These are phyloP conservation scores for Ceratobasidium sp. DNA, from an alignment of 1,284 basidiomycete species.

Conservation along the genomic window DNA sequence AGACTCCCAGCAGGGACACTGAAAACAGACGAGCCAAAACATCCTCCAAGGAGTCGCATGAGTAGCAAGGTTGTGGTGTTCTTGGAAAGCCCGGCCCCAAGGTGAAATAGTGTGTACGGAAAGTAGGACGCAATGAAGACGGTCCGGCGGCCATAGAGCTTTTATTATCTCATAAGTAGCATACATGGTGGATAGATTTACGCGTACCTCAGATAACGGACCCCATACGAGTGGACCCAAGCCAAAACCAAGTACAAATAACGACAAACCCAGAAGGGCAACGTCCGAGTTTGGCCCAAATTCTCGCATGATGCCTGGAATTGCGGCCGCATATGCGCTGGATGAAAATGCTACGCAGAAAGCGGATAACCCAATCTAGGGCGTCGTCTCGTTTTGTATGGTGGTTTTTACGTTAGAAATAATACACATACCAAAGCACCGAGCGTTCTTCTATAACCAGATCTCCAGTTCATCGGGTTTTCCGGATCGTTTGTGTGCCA, in stretches of 20 bases:
- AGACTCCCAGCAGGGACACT: constrained; percentile 28
- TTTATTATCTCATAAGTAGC: neutral
- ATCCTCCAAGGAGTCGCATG: constrained; percentile 34
- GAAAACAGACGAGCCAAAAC: constrained; percentile 42
- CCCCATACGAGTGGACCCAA: constrained; percentile 43
- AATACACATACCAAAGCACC: constrained; percentile 21
- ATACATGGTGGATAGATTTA: neutral
- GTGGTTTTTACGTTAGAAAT: too few relatives aligned
- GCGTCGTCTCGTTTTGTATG: too few relatives aligned
- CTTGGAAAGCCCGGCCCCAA: constrained; percentile 30
- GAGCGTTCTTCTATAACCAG: constrained; percentile 3
- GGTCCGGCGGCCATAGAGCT: constrained; percentile 34
- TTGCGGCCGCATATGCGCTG: constrained; percentile 33
- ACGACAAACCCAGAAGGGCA: constrained; percentile 29
- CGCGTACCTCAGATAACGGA: constrained; percentile 32
- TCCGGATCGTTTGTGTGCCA: constrained; percentile 33
- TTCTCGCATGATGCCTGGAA: constrained; percentile 39
- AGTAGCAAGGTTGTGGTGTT: constrained; percentile 27
- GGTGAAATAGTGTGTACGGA: constrained; percentile 42
- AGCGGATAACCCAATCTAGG: constrained; percentile 24
- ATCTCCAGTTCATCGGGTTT: constrained; percentile 40
- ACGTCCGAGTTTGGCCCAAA: constrained; percentile 9
- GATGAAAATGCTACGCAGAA: constrained; percentile 44
- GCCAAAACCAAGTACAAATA: constrained; percentile 42
- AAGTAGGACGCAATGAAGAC: constrained; percentile 29